phyloP scores from a whole-genome alignment of 345 rosid genomes.

The Luvunga scandens region DNA sequence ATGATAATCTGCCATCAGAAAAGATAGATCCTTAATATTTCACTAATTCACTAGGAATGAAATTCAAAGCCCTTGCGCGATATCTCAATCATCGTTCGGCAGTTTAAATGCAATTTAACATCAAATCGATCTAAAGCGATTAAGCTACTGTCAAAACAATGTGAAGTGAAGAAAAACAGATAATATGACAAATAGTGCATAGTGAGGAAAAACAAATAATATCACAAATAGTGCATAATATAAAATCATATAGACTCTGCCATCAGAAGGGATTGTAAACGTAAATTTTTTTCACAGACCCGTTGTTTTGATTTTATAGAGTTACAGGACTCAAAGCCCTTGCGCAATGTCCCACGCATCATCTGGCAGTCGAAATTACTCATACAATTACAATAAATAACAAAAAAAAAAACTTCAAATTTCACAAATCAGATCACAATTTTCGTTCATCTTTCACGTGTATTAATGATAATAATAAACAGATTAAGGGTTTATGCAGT shows the following conservation, averaged over 20 bases:
- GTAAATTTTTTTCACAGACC: constrained; percentile 20
- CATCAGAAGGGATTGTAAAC: constrained; percentile 14
- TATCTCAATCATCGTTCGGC: constrained; percentile 26
- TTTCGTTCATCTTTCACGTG: background rate
- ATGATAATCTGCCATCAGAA: constrained; percentile 15
- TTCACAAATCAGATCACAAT: background rate
- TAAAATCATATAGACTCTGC: background rate
- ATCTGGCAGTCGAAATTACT: constrained; percentile 10
- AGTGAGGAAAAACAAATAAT: no score
- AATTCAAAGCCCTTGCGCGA: constrained; percentile 32
- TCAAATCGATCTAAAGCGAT: background rate
- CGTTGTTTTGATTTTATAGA: background rate
- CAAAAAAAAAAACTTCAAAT: background rate
- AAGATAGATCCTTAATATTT: background rate
- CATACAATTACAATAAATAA: background rate
- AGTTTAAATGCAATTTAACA: background rate
- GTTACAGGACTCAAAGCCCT: constrained; percentile 33
- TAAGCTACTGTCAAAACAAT: background rate
- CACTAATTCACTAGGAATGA: constrained; percentile 18
- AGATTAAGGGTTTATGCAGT: background rate
- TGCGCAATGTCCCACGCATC: constrained; percentile 34
- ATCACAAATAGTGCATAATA: background rate
- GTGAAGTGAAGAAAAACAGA: background rate
- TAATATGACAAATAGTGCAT: background rate
- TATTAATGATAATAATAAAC: no score